These are phyloP conservation scores for Takakia lepidozioides DNA, from an alignment of 225 moss, liverwort and hornwort genomes.

Conservation along the genomic window DNA sequence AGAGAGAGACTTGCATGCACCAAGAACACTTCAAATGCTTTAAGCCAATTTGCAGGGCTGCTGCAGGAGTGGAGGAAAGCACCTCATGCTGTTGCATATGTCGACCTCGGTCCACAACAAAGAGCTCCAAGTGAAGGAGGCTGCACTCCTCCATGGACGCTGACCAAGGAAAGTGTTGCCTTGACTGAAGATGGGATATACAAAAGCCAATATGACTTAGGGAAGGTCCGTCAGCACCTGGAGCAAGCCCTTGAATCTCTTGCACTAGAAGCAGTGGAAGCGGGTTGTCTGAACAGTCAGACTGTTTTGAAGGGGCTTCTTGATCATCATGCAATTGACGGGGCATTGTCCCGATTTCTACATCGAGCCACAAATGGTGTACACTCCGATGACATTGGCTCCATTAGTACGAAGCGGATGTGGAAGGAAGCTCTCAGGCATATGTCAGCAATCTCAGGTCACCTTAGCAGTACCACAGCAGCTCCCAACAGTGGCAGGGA, in stretches of 20 bases:
- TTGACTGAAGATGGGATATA: background rate
- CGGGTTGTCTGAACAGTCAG: conserved; percentile 49
- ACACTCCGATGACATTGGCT: background rate
- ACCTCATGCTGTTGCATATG: conserved; percentile 57
- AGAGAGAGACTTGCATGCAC: too few species aligned
- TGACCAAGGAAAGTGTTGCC: conserved; percentile 4
- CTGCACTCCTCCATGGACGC: conserved; percentile 46
- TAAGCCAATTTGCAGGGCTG: conserved; percentile 54
- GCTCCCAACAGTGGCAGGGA: conserved; percentile 23
- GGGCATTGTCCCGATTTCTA: conserved; percentile 57
- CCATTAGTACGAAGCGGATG: conserved; percentile 27
- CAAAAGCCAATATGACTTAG: conserved; percentile 23
- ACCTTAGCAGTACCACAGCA: too few species aligned
- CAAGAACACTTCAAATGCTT: conserved; percentile 22
- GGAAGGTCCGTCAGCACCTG: conserved; percentile 42
- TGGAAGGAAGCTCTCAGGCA: conserved; percentile 60
- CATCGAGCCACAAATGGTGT: conserved; percentile 8
- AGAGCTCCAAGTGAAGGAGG: conserved; percentile 16
- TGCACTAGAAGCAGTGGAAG: conserved; percentile 61
- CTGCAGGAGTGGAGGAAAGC: conserved; percentile 57
- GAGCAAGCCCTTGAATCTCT: conserved; percentile 72
- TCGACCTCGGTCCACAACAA: conserved; percentile 41
- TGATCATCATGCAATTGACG: conserved; percentile 66
- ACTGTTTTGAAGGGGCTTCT: conserved; percentile 41
- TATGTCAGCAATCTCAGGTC: conserved; percentile 25